Evolutionary conservation across 306 rosid species (phyloP), one percentile per base, ranked within the genome.

Genomic region (Rosa rugosa): DNA sequence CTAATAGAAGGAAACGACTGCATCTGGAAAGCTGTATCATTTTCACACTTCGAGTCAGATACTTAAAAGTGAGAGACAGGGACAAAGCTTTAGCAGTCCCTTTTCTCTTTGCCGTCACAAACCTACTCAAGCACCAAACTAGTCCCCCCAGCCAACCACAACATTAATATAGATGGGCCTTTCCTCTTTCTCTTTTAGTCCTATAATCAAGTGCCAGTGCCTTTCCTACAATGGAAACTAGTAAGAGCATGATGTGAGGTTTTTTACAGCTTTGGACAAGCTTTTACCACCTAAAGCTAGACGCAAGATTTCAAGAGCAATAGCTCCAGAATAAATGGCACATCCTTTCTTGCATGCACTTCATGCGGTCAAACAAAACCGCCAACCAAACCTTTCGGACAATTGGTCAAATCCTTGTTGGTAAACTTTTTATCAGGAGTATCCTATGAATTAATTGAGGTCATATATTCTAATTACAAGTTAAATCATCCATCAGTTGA

Each of bases 361-460:
- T 66, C 77, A 64, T 72, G 40, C 79, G 73, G 90, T 88, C 91
- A 84, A 85, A 85, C 85, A 31, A 31, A 31, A 63, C 20, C 84
- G 82, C 91, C 88, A 84, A 86, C 92, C 87, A 86, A 85, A 89
- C 60, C 75, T 81, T 82, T 11, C 7, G 75, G 25, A 80, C 45
- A 81, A 69, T 72, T 68, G 88, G 94, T 91, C 97, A 91, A 89
- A 79, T 76, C 77, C 63, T 25, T 51, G 77, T 84, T 84, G 25
- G 31, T 40, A 18, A 16, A 40, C 16, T 2, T 27, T 10, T 9
- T 23, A 60, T 67, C 14, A 45, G 71, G 68, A 79, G 79, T 10
- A 84, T 80, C 87, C 84, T 10, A 84, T 80, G 81, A 51, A 4
- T 13, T 47, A 62, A 54, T 11, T 25, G 38, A 60, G n/a, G 17